A percentile compares a stretch with the other conserved stretches of the same genome.
Evolutionary conservation across 345 rosid genomes (phyloP).

Genomic region (Syzygium oleosum): DNA sequence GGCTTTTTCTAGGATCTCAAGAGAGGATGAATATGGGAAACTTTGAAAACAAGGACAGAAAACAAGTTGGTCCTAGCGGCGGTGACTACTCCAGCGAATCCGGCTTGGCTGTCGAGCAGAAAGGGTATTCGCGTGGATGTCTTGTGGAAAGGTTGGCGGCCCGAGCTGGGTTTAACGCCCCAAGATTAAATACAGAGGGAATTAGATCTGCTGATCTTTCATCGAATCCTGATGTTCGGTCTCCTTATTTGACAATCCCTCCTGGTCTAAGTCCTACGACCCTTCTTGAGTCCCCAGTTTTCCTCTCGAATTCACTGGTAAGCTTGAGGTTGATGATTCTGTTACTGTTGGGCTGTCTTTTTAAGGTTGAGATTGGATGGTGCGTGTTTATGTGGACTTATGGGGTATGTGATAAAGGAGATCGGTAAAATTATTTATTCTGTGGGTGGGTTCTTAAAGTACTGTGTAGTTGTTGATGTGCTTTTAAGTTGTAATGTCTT

Average conservation of each 20-base stretch:
- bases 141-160: slow-evolving; percentile 80
- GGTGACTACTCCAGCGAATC: slow-evolving; percentile 14
- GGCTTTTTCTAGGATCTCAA: slow-evolving; percentile 18
- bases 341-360: background rate
- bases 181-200: slow-evolving; percentile 60
- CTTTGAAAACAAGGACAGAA: slow-evolving; percentile 18
- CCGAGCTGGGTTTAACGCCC: slow-evolving; percentile 81
- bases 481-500: background rate
- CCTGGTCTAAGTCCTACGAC: slow-evolving; percentile 90
- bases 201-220: slow-evolving; percentile 53
- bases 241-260: slow-evolving; percentile 73
- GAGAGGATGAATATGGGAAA: slow-evolving; percentile 17
- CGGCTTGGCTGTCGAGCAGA: slow-evolving; percentile 29
- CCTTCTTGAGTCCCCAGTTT: slow-evolving; percentile 82
- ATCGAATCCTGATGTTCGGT: slow-evolving; percentile 29
- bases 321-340: background rate
- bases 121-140: slow-evolving; percentile 42
- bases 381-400: background rate
- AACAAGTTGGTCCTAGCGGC: slow-evolving; percentile 10
- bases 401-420: background rate
- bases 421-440: background rate
- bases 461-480: background rate
- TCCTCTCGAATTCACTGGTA: slow-evolving; percentile 75
- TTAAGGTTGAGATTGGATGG: background rate
- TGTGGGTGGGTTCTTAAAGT: background rate